A percentile compares a stretch with the other conserved stretches of the same genome.
Evolutionary conservation across 768 basidiomycete genomes (phyloP).

Genomic region (Suillus placidus): DNA sequence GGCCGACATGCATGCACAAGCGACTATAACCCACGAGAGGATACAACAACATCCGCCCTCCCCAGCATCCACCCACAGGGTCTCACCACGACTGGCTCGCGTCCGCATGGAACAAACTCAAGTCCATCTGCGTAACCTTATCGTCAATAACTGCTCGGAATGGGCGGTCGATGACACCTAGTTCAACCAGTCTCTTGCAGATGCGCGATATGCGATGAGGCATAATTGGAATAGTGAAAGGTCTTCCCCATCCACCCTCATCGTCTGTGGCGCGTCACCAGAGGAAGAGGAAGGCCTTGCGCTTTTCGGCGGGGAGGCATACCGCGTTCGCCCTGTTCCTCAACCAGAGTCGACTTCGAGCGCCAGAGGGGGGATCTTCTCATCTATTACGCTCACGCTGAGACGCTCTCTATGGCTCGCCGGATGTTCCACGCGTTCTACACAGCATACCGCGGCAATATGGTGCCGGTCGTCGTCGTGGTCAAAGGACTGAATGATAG

Average conservation of each 20-base stretch:
- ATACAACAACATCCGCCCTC: no score
- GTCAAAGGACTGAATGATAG: slow-evolving; percentile 17
- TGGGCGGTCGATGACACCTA: not conserved
- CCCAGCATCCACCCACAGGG: no score
- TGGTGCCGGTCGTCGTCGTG: slow-evolving; percentile 22
- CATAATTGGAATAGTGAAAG: slow-evolving; percentile 4
- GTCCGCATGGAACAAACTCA: no score
- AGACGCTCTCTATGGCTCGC: not conserved
- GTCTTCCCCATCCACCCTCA: slow-evolving; percentile 1
- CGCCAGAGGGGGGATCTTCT: slow-evolving; percentile 1
- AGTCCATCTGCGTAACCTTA: slow-evolving; percentile 29
- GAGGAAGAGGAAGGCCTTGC: not conserved
- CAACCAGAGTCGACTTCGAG: not conserved
- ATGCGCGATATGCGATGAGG: not conserved
- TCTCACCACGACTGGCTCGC: no score
- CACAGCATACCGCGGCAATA: slow-evolving; percentile 14
- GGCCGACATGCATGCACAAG: no score
- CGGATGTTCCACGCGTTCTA: slow-evolving; percentile 13
- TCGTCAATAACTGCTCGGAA: slow-evolving; percentile 21
- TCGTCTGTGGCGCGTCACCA: slow-evolving; percentile 1
- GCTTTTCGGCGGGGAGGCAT: not conserved
- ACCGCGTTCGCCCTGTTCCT: not conserved
- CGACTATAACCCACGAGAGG: no score
- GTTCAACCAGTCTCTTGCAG: slow-evolving; percentile 7
- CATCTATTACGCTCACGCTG: not conserved